These are phyloP conservation scores for Globisporangium perplexum DNA, from an alignment of 352 stramenopile genomes.

Conservation along the genomic window DNA sequence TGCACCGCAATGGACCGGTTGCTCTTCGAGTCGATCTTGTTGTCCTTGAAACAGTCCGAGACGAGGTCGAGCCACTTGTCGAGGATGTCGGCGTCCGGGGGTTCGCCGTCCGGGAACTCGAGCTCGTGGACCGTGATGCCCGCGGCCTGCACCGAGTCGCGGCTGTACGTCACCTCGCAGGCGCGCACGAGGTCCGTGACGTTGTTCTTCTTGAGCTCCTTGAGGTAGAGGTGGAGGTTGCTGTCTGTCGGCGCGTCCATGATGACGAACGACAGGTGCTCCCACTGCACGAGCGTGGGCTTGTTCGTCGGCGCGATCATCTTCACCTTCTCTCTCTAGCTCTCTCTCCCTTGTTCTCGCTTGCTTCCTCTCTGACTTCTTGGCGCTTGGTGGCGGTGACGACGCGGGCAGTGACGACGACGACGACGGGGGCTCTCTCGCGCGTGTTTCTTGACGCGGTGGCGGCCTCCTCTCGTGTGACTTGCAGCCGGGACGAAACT, in stretches of 20 bases:
- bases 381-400: background rate
- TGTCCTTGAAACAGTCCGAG: constrained; percentile 92
- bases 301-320: constrained; percentile 87
- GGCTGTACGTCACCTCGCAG: constrained; percentile 94
- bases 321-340: constrained; percentile 1
- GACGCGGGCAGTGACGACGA: no score
- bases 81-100: constrained; percentile 90
- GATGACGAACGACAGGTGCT: constrained; percentile 95
- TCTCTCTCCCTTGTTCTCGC: constrained; percentile 2
- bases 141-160: constrained; percentile 86
- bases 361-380: background rate
- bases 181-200: constrained; percentile 95
- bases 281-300: constrained; percentile 82
- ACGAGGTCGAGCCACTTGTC: constrained; percentile 94
- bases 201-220: constrained; percentile 95
- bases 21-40: constrained; percentile 45
- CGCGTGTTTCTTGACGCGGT: constrained; percentile 7
- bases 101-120: constrained; percentile 95
- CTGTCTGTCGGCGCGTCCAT: constrained; percentile 96
- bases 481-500: constrained; percentile 20
- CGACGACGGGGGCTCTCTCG: background rate
- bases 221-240: constrained; percentile 97
- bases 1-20: constrained; percentile 95
- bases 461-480: constrained; percentile 19
- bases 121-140: constrained; percentile 94